Conservation (phyloP, 345 rosid species). For the Triadica sebifera region DNA sequence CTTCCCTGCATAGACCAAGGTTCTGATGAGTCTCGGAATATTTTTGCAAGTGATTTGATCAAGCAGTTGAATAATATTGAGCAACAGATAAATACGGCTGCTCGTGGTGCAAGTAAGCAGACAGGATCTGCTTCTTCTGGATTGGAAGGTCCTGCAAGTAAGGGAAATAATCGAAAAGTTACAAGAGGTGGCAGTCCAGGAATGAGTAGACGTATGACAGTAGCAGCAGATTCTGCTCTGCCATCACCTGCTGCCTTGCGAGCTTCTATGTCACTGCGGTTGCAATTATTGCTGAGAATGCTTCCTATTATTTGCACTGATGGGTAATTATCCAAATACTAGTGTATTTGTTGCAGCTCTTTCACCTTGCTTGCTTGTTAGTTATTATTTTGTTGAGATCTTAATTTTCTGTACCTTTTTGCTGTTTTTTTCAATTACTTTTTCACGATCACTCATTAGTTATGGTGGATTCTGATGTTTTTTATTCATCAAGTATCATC, state of each 20-base stretch:
- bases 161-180: slow-evolving; percentile 66
- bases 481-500: background rate
- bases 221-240: slow-evolving; percentile 49
- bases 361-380: no score
- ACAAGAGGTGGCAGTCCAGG: slow-evolving; percentile 88
- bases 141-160: slow-evolving; percentile 60
- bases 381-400: background rate
- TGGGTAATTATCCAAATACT: slow-evolving; percentile 34
- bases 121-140: slow-evolving; percentile 62
- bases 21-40: slow-evolving; percentile 78
- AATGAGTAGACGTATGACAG: slow-evolving; percentile 57
- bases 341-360: no score
- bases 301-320: slow-evolving; percentile 73
- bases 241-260: slow-evolving; percentile 83
- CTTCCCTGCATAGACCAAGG: slow-evolving; percentile 98
- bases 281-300: slow-evolving; percentile 82
- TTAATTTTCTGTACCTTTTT: background rate
- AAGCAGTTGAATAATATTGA: slow-evolving; percentile 83
- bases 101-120: slow-evolving; percentile 69
- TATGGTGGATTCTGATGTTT: background rate
- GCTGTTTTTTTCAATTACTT: background rate
- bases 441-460: background rate
- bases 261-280: slow-evolving; percentile 80
- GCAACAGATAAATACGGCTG: slow-evolving; percentile 67
- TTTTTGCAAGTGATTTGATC: slow-evolving; percentile 86